Evolutionary conservation across 208 protist genomes (phyloP).

Genomic region (Novymonas esmeraldas): DNA sequence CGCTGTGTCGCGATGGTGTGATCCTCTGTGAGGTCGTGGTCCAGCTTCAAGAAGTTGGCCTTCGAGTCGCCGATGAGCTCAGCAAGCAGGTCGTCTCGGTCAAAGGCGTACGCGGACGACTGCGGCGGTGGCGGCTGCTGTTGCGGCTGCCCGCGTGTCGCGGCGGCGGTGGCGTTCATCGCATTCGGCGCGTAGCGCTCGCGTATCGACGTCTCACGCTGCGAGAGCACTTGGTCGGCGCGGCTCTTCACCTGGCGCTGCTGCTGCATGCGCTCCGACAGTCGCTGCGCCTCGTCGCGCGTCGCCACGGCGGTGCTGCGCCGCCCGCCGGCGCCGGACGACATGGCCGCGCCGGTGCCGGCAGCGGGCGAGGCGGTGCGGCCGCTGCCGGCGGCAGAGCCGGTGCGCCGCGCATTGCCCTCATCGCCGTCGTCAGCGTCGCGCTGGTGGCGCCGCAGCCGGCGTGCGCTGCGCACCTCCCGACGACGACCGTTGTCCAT

Average conservation of each 20-base stretch:
- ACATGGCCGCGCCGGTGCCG: background rate
- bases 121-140: slow-evolving; percentile 13
- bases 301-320: slow-evolving; percentile 3
- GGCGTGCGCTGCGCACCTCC: slow-evolving; percentile 37
- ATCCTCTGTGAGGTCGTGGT: slow-evolving; percentile 77
- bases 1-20: slow-evolving; percentile 63
- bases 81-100: slow-evolving; percentile 71
- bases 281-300: slow-evolving; percentile 27
- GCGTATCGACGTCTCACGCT: slow-evolving; percentile 55
- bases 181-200: slow-evolving; percentile 57
- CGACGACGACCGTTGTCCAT: slow-evolving; percentile 40
- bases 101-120: slow-evolving; percentile 43
- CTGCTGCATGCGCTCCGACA: slow-evolving; percentile 33
- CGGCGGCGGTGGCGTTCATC: slow-evolving; percentile 11
- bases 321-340: background rate
- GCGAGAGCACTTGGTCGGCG: slow-evolving; percentile 34
- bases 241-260: slow-evolving; percentile 30
- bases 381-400: background rate
- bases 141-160: background rate
- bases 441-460: slow-evolving; percentile 29
- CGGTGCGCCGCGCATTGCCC: background rate
- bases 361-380: background rate
- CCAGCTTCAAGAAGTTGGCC: slow-evolving; percentile 75
- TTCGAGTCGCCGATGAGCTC: slow-evolving; percentile 52
- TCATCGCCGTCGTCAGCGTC: slow-evolving; percentile 7